Base-by-base conservation (phyloP, 495 filamentous ascomycete species). In the Penicillium pulvis region DNA sequence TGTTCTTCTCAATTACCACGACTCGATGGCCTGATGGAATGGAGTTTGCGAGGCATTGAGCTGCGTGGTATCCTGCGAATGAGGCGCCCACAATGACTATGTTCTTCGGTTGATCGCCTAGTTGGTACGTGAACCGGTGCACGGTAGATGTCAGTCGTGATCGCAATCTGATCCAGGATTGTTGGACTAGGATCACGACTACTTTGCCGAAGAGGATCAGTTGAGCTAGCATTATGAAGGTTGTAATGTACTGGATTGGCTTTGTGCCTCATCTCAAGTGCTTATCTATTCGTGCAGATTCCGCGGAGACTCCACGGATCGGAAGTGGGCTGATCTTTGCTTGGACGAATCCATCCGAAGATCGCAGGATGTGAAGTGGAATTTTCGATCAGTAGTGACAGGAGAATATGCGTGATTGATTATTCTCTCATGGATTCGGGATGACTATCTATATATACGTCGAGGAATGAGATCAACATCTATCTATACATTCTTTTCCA, bases 61-160 rank as follows among this genome's bases (percentile, higher is more conserved):
- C 79, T 6, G 76, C 71, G 20, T 75, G 69, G 58, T 77, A 74
- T 2, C 83, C 82, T 6, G 82, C 76, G 56, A 84, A 85, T 0
- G 83, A 84, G 4, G 79, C 83, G 42, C 83, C 83, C 7, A 86
- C 68, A 5, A 85, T 71, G 35, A 86, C 73, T 17, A 87, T 75
- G 56, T 80, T 83, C 24, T 73, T 67, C 11, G 67, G 63, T 6
- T 56, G 45, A 7, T 48, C 23, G 1, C 62, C 52, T 4, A 61
- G 19, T 8, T 30, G 20, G 58, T 69, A 61, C 36, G 59, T 62
- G 20, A 54, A 47, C 53, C 51, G 28, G 55, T 67, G 53, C 45
- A 55, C 1, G 17, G 56, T 45, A 6, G 64, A 55, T 49, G 57
- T 45, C 30, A 73, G 10, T 5, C 41, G 42, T 43, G 61, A 43